phyloP scores from a whole-genome alignment of 148 eudicot species.

The Selenicereus undatus region DNA sequence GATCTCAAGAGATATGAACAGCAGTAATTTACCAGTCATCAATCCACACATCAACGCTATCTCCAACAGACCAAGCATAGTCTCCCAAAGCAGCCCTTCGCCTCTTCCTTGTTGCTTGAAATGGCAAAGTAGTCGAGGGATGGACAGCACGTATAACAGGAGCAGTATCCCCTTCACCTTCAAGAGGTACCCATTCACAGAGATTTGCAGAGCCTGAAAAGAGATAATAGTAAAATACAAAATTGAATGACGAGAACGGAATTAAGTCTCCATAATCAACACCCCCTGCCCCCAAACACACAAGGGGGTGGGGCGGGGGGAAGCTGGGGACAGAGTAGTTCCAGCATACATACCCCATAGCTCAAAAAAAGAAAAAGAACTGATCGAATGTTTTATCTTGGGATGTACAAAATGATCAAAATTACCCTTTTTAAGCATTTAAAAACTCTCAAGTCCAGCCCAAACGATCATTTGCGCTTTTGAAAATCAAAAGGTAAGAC shows the following conservation, averaged over 20 bases:
- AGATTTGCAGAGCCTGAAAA: constrained; percentile 46
- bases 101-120: constrained; percentile 74
- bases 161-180: constrained; percentile 47
- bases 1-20: not conserved
- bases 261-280: not conserved
- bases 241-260: not conserved
- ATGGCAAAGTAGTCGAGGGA: constrained; percentile 39
- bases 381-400: constrained; percentile 2
- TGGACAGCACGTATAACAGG: constrained; percentile 67
- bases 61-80: constrained; percentile 71
- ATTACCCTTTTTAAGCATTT: not conserved
- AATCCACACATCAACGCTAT: constrained; percentile 80
- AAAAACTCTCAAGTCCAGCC: not conserved
- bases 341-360: not conserved
- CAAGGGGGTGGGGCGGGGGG: not conserved
- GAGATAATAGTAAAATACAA: not conserved
- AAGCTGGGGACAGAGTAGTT: not conserved
- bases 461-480: not conserved
- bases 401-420: not conserved
- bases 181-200: constrained; percentile 79
- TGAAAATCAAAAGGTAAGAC: not conserved
- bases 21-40: constrained; percentile 62
- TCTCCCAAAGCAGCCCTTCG: constrained; percentile 72
- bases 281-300: not conserved
- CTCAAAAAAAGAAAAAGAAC: too few species aligned